Conservation (phyloP, 495 filamentous ascomycete genomes). For the Daldinia vernicosa region DNA sequence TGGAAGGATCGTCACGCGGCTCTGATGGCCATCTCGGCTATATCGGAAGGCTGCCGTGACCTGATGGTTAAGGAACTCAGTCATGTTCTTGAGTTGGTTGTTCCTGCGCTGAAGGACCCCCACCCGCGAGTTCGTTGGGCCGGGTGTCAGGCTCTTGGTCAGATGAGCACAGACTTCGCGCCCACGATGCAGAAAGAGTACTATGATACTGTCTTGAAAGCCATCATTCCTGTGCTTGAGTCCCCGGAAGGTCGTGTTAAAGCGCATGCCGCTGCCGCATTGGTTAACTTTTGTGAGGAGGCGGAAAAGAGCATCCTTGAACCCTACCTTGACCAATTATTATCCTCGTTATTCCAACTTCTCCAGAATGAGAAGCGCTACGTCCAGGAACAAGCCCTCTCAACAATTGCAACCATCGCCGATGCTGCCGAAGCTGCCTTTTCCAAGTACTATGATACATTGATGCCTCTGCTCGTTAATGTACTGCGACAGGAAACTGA, state of each 20-base stretch:
- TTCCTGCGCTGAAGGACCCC: slow-evolving; percentile 88
- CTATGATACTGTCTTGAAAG: slow-evolving; percentile 81
- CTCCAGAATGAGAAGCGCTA: slow-evolving; percentile 91
- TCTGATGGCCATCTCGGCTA: slow-evolving; percentile 98
- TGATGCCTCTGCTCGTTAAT: slow-evolving; percentile 94
- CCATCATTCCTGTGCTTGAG: slow-evolving; percentile 91
- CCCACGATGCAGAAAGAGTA: slow-evolving; percentile 98
- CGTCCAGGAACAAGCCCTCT: slow-evolving; percentile 97
- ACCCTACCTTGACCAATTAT: slow-evolving; percentile 89
- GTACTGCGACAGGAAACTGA: slow-evolving; percentile 88
- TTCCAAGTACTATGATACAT: slow-evolving; percentile 89
- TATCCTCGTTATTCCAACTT: slow-evolving; percentile 82
- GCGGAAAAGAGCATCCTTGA: slow-evolving; percentile 92
- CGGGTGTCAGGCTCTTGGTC: slow-evolving; percentile 97
- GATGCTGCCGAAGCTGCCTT: slow-evolving; percentile 97
- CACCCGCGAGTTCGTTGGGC: slow-evolving; percentile 98
- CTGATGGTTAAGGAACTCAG: slow-evolving; percentile 94
- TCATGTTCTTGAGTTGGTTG: slow-evolving; percentile 91
- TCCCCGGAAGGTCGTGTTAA: slow-evolving; percentile 93
- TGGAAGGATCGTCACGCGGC: slow-evolving; percentile 98
- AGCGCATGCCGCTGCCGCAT: slow-evolving; percentile 93
- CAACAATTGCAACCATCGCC: slow-evolving; percentile 97
- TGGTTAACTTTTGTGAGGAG: slow-evolving; percentile 99
- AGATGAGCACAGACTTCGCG: slow-evolving; percentile 99
- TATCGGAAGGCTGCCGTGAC: slow-evolving; percentile 96